A percentile compares a stretch with the other conserved stretches of the same genome.
Evolutionary conservation across 2,329 filamentous ascomycete genomes (phyloP).

Genomic region (Fusarium pilosicola): DNA sequence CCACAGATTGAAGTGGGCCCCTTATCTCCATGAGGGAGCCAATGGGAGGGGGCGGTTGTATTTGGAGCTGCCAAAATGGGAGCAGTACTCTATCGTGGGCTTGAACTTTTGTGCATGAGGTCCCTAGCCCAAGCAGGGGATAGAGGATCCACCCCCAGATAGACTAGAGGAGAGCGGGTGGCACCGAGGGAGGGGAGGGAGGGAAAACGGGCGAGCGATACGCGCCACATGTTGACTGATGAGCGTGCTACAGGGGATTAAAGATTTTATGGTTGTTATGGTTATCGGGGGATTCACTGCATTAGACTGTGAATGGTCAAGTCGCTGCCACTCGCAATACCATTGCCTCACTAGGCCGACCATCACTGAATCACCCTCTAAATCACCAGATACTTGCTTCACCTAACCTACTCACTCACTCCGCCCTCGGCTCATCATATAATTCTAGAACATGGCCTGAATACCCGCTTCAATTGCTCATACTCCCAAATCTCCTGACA

Average conservation of each 20-base stretch:
- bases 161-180: constrained; percentile 22
- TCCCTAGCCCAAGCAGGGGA: background rate
- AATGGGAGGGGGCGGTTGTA: background rate
- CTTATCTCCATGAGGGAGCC: background rate
- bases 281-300: constrained; percentile 8
- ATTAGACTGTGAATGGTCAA: background rate
- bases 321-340: background rate
- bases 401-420: background rate
- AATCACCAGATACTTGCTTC: background rate
- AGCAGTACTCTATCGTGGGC: background rate
- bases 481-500: background rate
- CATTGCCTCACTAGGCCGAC: background rate
- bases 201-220: constrained; percentile 15
- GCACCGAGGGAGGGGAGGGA: constrained; percentile 16
- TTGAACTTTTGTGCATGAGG: constrained; percentile 22
- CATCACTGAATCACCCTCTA: background rate
- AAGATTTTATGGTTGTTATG: constrained; percentile 10
- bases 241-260: background rate
- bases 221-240: background rate
- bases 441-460: background rate
- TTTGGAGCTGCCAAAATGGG: constrained; percentile 29
- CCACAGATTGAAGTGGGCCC: background rate
- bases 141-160: constrained; percentile 29
- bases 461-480: background rate
- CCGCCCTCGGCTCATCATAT: too few species aligned